Base-by-base conservation (phyloP, 768 basidiomycete species). In the Tephrocybe sp. region DNA sequence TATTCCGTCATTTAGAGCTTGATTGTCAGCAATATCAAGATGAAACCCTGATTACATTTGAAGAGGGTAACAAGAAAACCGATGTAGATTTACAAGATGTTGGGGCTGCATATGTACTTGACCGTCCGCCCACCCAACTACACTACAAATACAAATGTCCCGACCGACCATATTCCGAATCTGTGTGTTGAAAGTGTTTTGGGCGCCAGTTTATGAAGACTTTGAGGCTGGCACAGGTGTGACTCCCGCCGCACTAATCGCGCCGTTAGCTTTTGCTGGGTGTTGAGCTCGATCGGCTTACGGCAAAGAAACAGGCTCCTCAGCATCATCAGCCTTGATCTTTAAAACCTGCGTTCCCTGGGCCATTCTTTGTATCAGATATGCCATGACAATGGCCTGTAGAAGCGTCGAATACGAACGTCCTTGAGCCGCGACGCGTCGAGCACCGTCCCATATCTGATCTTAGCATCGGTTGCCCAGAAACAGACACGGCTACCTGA, bases 11-110 rank as follows among this genome's bases (percentile, higher is more conserved):
- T 49, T 17, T 65, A 86, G 89, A 85, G 79, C 53, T 73, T 92
- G 50, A 91, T 92, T 56, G 86, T 89, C 58, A 82, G 73, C 70
- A 86, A 83, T 58, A 76, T 86, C 65, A 86, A 86, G 62, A 64
- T 74, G 56, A 80, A 77, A 57, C 83, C 84, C 3, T 80, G 54
- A 39, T 3, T 18, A 20, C 8, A 20, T 39, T 39, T 9, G 20
- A 39, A 6, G 38, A 66, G 23, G 6, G 20, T 15, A 24, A 10
- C 33, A 17, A 3, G 30, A 15, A 15, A 15, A 25, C 11, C 40
- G 15, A 17, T 33, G 15, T 15, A 24, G n/a, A 23, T 30, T 25
- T 25, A 21, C 9, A 36, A 36, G 7, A 5, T 36, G 4, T 36
- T 10, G 34, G 4, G 15, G 15, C 34, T 12, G 34, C 15, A n/a